These are phyloP conservation scores for Geotrichum fermentans DNA, from an alignment of 1,139 yeast genomes.

Conservation along the genomic window DNA sequence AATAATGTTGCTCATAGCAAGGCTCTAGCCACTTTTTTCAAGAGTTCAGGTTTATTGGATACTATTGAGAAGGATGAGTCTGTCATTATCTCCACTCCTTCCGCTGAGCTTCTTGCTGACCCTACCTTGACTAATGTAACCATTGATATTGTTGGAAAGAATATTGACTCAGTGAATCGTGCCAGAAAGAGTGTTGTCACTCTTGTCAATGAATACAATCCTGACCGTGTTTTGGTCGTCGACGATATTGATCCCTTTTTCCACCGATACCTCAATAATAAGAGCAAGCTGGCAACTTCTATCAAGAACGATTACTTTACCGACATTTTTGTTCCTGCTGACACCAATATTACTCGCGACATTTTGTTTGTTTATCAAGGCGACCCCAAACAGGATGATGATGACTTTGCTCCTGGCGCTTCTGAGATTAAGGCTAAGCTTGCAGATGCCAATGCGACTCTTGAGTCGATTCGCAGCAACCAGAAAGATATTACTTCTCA, in stretches of 20 bases:
- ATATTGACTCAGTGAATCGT: conserved; percentile 43
- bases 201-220: conserved; percentile 67
- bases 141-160: conserved; percentile 43
- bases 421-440: conserved; percentile 36
- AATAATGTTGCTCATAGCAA: conserved; percentile 72
- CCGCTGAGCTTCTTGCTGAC: conserved; percentile 38
- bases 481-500: conserved; percentile 53
- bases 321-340: conserved; percentile 52
- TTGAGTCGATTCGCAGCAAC: conserved; percentile 55
- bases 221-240: conserved; percentile 55
- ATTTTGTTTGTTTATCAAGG: conserved; percentile 44
- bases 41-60: conserved; percentile 44
- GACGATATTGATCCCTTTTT: conserved; percentile 70
- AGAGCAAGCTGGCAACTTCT: conserved; percentile 40
- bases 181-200: conserved; percentile 68
- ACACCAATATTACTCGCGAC: conserved; percentile 34
- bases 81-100: conserved; percentile 56
- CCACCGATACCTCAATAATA: conserved; percentile 43
- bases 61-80: conserved; percentile 41
- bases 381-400: conserved; percentile 34
- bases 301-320: conserved; percentile 50
- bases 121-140: conserved; percentile 28
- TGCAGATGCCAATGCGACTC: conserved; percentile 47
- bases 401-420: conserved; percentile 46
- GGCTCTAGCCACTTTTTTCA: conserved; percentile 63